Conservation (phyloP, 805 yeast species). For the Sugiyamaella lignohabitans region DNA sequence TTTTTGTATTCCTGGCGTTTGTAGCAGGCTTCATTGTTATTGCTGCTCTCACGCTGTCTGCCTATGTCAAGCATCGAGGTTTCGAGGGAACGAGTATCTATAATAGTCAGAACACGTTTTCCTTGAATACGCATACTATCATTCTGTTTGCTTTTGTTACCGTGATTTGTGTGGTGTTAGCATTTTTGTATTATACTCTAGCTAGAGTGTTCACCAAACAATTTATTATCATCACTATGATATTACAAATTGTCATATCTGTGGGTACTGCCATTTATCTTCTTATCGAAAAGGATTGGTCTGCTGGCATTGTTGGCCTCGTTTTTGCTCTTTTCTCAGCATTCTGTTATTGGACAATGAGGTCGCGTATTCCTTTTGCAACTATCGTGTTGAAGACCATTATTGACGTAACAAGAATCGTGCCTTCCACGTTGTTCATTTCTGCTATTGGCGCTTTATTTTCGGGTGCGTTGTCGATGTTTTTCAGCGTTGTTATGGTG, state of each 20-base stretch:
- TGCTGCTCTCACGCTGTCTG: conserved; percentile 60
- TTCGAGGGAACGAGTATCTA: conserved; percentile 62
- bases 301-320: conserved; percentile 72
- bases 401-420: conserved; percentile 68
- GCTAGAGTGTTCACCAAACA: conserved; percentile 61
- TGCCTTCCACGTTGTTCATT: conserved; percentile 62
- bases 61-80: conserved; percentile 50
- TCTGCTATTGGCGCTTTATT: conserved; percentile 54
- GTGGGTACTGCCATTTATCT: conserved; percentile 73
- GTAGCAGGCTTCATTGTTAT: conserved; percentile 64
- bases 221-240: conserved; percentile 64
- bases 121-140: conserved; percentile 69
- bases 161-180: conserved; percentile 51
- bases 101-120: conserved; percentile 43
- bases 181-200: conserved; percentile 47
- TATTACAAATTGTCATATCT: conserved; percentile 60
- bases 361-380: conserved; percentile 66
- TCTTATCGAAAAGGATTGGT: conserved; percentile 59
- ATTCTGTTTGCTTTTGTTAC: conserved; percentile 62
- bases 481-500: conserved; percentile 62
- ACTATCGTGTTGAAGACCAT: conserved; percentile 62
- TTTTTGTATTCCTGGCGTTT: conserved; percentile 34
- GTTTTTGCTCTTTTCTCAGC: conserved; percentile 60
- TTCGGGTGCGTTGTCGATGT: conserved; percentile 55
- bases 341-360: conserved; percentile 65